Percentiles rank a stretch among this genome's conserved stretches.
Evolutionary conservation across 257 asterid species (phyloP).

Genomic region (Salvia rosmarinus): DNA sequence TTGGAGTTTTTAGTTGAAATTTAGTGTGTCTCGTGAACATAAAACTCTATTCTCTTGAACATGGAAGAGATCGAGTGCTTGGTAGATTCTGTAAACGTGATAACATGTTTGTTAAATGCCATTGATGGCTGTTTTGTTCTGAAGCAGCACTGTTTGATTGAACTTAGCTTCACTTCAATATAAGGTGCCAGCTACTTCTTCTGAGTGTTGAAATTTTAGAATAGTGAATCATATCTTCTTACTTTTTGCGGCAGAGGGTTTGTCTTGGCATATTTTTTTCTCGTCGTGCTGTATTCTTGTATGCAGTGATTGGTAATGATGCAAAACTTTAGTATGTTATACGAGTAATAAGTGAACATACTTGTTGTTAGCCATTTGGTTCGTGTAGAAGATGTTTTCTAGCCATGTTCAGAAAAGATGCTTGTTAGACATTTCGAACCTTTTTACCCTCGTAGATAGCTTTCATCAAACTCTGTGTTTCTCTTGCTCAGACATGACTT

Average conservation of each 20-base stretch:
- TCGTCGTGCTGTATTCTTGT: not conserved
- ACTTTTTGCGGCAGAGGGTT: not conserved
- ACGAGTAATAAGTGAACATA: not conserved
- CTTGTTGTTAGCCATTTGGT: not conserved
- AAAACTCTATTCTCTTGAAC: too few species aligned
- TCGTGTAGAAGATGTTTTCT: slow-evolving; percentile 7
- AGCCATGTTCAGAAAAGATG: not conserved
- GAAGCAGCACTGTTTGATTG: not conserved
- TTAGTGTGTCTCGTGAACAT: too few species aligned
- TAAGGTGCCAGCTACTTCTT: not conserved
- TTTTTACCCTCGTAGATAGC: not conserved
- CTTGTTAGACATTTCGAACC: too few species aligned
- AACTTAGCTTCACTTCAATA: slow-evolving; percentile 14
- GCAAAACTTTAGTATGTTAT: not conserved
- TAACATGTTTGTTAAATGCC: not conserved
- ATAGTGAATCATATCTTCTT: not conserved
- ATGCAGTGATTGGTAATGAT: not conserved
- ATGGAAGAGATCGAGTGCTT: too few species aligned
- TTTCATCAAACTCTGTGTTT: not conserved
- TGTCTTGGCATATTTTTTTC: not conserved
- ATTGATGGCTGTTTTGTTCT: not conserved
- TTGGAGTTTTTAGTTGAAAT: slow-evolving; percentile 7
- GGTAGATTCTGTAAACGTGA: too few species aligned
- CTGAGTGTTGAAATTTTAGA: slow-evolving; percentile 7
- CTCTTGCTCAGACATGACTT: not conserved